Evolutionary conservation across 768 basidiomycete species (phyloP), one percentile per base, ranked within the genome.

Genomic region (Mycena rosella): DNA sequence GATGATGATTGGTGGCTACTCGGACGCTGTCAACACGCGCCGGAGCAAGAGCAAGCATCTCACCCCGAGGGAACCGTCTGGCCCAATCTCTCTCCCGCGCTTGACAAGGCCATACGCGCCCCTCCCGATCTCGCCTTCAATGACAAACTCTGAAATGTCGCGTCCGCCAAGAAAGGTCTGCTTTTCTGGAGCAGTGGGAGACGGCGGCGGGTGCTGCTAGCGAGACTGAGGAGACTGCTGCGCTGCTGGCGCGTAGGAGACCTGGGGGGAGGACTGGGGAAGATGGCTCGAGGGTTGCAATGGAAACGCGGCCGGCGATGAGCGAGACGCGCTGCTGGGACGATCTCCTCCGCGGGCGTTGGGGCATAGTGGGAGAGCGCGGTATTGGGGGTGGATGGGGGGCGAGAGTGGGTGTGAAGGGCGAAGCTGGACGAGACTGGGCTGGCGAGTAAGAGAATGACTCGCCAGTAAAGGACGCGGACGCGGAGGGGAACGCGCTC

Each of bases 21-120:
- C 63, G 72, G 62, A 64, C 72, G 27, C 30, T 71, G 72, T 75
- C 68, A 75, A 72, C 65, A 55, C 61, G 53, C 20, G 58, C 24
- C 29, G 62, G 65, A 63, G 60, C 57, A 64, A 61, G 63, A 30
- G 51, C 44, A 72, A 72, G 67, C 45, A 40, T 74, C 95, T 86
- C 79, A 96, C 96, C 73, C 97, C 97, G n/a, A 91, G 81, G 44
- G 88, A 84, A 7, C 94, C 94, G 77, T 94, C 91, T 10, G 84
- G 74, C 40, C 84, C 86, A 71, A 91, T 91, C 75, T 96, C 94
- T 68, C 93, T 86, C 2, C 90, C 97, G 60, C 94, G 86, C 78
- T 97, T 96, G 42, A 99, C 97, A 47, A 98, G 84, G 2, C 97
- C 97, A 78, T 98, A 98, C 14, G 97, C 97, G 13, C 96, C 97